phyloP scores from a whole-genome alignment of 2,329 filamentous ascomycete genomes.

The Microdochium paspali region DNA sequence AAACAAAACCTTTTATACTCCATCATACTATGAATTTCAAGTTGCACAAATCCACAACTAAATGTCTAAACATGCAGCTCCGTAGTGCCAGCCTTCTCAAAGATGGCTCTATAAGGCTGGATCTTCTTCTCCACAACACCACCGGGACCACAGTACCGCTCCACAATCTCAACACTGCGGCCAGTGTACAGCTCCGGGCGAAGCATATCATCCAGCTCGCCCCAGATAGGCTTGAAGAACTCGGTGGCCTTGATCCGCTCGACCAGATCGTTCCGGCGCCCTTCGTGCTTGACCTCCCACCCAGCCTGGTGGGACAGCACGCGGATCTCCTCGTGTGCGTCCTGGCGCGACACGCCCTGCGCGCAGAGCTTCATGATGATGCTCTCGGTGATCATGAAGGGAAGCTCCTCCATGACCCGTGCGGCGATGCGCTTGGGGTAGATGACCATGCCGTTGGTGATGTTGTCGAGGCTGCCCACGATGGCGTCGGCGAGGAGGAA shows the following conservation, averaged over 20 bases:
- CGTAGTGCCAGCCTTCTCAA: neutral
- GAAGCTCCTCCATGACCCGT: conserved; percentile 43
- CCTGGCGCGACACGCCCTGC: conserved; percentile 15
- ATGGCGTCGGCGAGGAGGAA: conserved; percentile 60
- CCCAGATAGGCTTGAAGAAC: conserved; percentile 65
- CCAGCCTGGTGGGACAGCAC: conserved; percentile 69
- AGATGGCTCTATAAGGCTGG: conserved; percentile 18
- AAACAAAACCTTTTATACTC: too few relatives aligned
- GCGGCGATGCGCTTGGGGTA: conserved; percentile 66
- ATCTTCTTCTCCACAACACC: conserved; percentile 28
- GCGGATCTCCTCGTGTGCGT: conserved; percentile 72
- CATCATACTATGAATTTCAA: too few relatives aligned
- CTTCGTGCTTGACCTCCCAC: conserved; percentile 43
- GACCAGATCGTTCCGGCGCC: conserved; percentile 70
- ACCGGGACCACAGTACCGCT: conserved; percentile 30
- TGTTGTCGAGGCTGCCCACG: conserved; percentile 57
- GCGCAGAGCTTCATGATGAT: conserved; percentile 15
- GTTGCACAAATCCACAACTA: too few relatives aligned
- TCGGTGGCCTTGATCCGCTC: conserved; percentile 59
- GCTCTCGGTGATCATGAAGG: conserved; percentile 63
- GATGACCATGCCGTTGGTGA: conserved; percentile 61
- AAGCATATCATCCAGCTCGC: conserved; percentile 56
- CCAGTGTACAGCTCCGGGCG: conserved; percentile 43
- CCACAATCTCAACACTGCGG: conserved; percentile 33
- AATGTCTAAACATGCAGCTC: neutral